A percentile compares a stretch with the other conserved stretches of the same genome.
Conservation (phyloP, 805 yeast species). For the Spathaspora sp. region DNA sequence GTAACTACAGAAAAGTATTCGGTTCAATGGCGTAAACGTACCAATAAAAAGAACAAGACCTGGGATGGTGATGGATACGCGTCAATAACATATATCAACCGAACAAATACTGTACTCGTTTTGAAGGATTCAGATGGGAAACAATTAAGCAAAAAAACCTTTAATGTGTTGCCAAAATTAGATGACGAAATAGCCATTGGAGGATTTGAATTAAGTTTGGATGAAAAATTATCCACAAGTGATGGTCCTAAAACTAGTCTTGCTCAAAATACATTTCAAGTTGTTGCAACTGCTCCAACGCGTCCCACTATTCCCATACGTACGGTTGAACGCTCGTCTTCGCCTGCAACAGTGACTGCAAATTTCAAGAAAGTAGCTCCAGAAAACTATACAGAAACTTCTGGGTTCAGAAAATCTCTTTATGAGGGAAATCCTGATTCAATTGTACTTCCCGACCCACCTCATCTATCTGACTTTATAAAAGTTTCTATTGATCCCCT, state of each 20-base stretch:
- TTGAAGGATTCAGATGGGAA: conserved; percentile 24
- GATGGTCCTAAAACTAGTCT: neutral
- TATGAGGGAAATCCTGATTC: conserved; percentile 4
- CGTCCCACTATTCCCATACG: neutral
- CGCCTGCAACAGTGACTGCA: neutral
- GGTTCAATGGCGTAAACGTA: conserved; percentile 67
- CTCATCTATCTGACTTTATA: neutral
- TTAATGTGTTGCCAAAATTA: conserved; percentile 2
- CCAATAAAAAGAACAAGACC: conserved; percentile 77
- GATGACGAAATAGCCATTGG: conserved; percentile 46
- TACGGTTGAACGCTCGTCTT: neutral
- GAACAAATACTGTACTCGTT: conserved; percentile 13
- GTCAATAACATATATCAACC: conserved; percentile 23
- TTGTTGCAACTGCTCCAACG: neutral
- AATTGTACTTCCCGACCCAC: conserved; percentile 6
- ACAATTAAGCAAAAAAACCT: conserved; percentile 16
- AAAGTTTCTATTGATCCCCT: conserved; percentile 43
- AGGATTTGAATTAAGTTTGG: conserved; percentile 59
- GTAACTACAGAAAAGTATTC: conserved; percentile 13
- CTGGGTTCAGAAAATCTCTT: neutral
- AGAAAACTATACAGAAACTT: neutral
- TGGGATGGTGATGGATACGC: conserved; percentile 90
- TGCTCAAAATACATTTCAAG: neutral
- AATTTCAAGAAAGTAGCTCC: conserved; percentile 4
- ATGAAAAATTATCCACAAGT: conserved; percentile 32